Conservation (phyloP, 768 basidiomycete genomes). For the Boletales sp. region DNA sequence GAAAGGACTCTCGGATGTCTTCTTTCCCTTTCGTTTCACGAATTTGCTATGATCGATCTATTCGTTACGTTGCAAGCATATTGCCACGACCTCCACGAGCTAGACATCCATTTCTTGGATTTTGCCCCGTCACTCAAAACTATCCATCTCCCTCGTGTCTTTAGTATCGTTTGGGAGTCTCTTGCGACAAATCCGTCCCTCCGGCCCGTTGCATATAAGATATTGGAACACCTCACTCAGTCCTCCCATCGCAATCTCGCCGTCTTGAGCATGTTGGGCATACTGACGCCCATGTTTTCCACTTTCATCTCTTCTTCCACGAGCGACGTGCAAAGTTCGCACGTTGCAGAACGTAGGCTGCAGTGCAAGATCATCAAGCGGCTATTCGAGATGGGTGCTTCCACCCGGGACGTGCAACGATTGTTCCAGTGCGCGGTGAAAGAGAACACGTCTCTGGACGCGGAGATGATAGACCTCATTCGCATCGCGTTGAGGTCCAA, state of each 20-base stretch:
- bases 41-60: slow-evolving; percentile 55
- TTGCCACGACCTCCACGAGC: slow-evolving; percentile 38
- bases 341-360: slow-evolving; percentile 44
- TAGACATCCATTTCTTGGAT: slow-evolving; percentile 41
- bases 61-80: slow-evolving; percentile 45
- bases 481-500: slow-evolving; percentile 67
- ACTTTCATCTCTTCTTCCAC: slow-evolving; percentile 19
- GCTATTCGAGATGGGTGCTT: slow-evolving; percentile 74
- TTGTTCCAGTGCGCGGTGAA: slow-evolving; percentile 59
- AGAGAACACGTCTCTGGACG: slow-evolving; percentile 49
- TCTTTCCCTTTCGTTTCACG: slow-evolving; percentile 61
- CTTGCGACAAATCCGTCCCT: slow-evolving; percentile 36
- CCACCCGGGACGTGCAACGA: slow-evolving; percentile 55
- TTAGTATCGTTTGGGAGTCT: slow-evolving; percentile 55
- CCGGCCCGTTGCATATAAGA: slow-evolving; percentile 53
- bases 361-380: slow-evolving; percentile 61
- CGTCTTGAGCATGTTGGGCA: slow-evolving; percentile 55
- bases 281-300: slow-evolving; percentile 49
- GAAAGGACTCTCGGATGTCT: slow-evolving; percentile 64
- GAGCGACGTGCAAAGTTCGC: slow-evolving; percentile 10
- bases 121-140: slow-evolving; percentile 38
- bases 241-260: slow-evolving; percentile 69
- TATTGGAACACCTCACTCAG: slow-evolving; percentile 59
- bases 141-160: slow-evolving; percentile 58
- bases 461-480: slow-evolving; percentile 66